These are phyloP conservation scores for Penicillium sp. DNA, from an alignment of 2,329 filamentous ascomycete species.

Conservation along the genomic window DNA sequence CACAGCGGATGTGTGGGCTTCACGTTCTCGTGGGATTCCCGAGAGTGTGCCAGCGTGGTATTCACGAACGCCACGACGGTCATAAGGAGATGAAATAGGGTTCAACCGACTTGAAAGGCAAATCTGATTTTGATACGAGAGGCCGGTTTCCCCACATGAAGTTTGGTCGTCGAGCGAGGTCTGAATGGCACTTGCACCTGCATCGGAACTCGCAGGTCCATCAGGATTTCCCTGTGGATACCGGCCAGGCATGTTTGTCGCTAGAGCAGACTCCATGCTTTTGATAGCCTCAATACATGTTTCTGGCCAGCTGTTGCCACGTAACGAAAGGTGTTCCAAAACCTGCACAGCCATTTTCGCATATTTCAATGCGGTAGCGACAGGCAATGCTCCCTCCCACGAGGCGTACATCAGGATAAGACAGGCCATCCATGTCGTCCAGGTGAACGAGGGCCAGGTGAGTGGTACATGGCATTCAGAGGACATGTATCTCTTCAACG, in stretches of 20 bases:
- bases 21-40: neutral
- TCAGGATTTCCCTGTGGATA: neutral
- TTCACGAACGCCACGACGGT: neutral
- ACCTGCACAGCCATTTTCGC: slow-evolving; percentile 36
- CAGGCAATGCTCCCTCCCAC: slow-evolving; percentile 50
- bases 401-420: slow-evolving; percentile 57
- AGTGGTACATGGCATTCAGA: slow-evolving; percentile 35
- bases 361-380: slow-evolving; percentile 47
- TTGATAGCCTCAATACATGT: slow-evolving; percentile 46
- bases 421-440: slow-evolving; percentile 59
- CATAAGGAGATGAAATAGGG: neutral
- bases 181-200: neutral
- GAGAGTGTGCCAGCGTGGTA: neutral
- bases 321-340: slow-evolving; percentile 38
- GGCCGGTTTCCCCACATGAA: neutral
- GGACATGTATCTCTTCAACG: slow-evolving; percentile 39
- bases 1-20: neutral
- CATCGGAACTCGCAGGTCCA: neutral
- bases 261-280: slow-evolving; percentile 39
- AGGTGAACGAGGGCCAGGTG: slow-evolving; percentile 57
- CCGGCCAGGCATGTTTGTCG: neutral
- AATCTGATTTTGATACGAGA: neutral
- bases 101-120: neutral
- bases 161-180: neutral
- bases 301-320: slow-evolving; percentile 44